phyloP scores from a whole-genome alignment of 1,284 basidiomycete species.

The Rhizopogon hawkerae region DNA sequence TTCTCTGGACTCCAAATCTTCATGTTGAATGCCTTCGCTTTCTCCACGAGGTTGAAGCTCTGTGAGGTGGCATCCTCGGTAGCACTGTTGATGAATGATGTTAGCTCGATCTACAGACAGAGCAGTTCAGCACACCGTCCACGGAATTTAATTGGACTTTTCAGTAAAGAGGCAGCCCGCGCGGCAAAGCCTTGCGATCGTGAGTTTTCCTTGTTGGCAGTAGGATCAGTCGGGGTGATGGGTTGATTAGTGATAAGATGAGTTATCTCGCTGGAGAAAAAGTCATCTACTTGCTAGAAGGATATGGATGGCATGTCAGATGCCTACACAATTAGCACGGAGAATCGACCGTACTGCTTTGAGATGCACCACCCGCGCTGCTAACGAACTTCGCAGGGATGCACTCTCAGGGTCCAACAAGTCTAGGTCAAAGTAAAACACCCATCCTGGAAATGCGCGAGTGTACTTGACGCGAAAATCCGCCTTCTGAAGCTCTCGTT shows the following conservation, averaged over 20 bases:
- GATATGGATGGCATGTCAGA: constrained; percentile 7
- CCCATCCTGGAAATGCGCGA: constrained; percentile 75
- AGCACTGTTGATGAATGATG: constrained; percentile 10
- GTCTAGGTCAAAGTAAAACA: constrained; percentile 79
- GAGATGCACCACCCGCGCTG: constrained; percentile 51
- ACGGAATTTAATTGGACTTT: constrained; percentile 59
- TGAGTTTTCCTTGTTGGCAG: constrained; percentile 60
- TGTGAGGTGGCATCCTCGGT: constrained; percentile 22
- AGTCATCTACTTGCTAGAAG: constrained; percentile 67
- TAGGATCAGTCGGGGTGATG: constrained; percentile 28
- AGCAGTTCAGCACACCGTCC: constrained; percentile 37
- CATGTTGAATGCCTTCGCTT: constrained; percentile 72
- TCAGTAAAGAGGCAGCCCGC: constrained; percentile 29
- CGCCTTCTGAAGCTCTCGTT: constrained; percentile 52
- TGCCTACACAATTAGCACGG: not conserved
- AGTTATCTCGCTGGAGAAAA: constrained; percentile 79
- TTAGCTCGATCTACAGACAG: not conserved
- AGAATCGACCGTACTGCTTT: constrained; percentile 60
- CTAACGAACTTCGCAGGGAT: constrained; percentile 40
- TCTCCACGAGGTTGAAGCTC: constrained; percentile 57
- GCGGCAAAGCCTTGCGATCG: constrained; percentile 19
- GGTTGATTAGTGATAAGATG: constrained; percentile 75
- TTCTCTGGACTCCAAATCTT: constrained; percentile 85
- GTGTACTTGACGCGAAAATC: constrained; percentile 82
- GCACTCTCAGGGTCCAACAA: constrained; percentile 43